Conservation (phyloP, 179 eudicot species). For the Beta lomatogona region DNA sequence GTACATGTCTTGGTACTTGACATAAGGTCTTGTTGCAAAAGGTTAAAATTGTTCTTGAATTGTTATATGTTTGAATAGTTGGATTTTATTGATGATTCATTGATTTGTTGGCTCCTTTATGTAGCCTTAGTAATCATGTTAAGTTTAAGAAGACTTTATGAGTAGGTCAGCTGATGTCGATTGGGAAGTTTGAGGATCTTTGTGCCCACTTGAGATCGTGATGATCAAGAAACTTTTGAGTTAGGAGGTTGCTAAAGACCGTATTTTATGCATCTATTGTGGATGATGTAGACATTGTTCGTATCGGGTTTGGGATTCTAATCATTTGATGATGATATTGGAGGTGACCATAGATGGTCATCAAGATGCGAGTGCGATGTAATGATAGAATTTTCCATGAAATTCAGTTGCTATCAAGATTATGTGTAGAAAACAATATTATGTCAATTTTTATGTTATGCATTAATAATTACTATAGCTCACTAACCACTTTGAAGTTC, state of each 20-base stretch:
- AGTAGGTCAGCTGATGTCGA: background rate
- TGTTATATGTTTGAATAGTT: background rate
- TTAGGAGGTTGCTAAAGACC: background rate
- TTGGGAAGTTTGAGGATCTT: background rate
- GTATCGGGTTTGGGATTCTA: background rate
- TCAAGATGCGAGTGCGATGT: background rate
- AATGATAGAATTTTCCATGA: background rate
- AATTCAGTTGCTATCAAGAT: background rate
- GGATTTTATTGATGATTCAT: background rate
- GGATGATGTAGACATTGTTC: background rate
- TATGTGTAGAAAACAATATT: background rate
- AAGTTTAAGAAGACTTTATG: slow-evolving; percentile 3
- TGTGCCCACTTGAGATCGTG: background rate
- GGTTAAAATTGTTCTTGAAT: background rate
- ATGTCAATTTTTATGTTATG: background rate
- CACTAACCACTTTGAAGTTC: background rate
- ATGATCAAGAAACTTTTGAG: background rate
- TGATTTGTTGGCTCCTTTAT: background rate
- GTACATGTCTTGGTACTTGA: too few relatives aligned
- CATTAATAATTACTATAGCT: background rate
- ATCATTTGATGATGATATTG: background rate
- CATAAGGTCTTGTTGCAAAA: too few relatives aligned
- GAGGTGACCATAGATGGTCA: background rate
- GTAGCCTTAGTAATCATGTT: background rate
- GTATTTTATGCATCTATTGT: background rate